Base-by-base conservation (phyloP, 129 eudicot genomes). In the Tagetes erecta region DNA sequence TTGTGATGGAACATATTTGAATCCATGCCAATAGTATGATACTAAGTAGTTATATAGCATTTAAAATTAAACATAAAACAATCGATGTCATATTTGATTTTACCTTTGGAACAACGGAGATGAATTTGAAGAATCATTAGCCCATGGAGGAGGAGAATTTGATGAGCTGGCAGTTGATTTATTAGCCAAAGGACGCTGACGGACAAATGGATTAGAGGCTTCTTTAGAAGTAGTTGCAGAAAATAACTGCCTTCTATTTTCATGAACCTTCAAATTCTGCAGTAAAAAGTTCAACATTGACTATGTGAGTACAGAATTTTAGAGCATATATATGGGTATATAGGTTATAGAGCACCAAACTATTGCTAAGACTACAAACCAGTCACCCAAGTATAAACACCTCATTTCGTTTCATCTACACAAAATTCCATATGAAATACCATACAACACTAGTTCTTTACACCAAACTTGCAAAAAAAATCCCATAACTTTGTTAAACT, bases 61-160 rank as follows among this genome's bases (percentile, higher is more conserved):
- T 12, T n/a, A 46, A 46, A 45, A 35, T 62, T 60, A 4, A 73
- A 38, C 34, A 55, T 1, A 65, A 51, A 40, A 67, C 36, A 6
- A 9, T 41, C 3, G 56, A 55, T 3, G 56, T 30, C 56, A 42
- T 63, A 51, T 70, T 71, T 9, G 53, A 8, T 79, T 27, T 66
- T 82, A 92, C 97, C 90, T 89, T 34, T 87, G 95, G 70, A 92
- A 87, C 68, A 88, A 73, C 13, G 84, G 84, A 56, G 96, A 84
- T 31, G 95, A 87, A 64, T 83, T 78, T 63, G 85, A 77, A 63
- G 90, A 72, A 12, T 74, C 88, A 77, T 82, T 89, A 58, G 92
- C 90, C 98, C 98, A 92, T 39, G 96, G 96, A 84, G 91, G 93
- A 62, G 97, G 95, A 42, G 96, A 71, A 56, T 74, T 74, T 68